Conservation (phyloP, 2,329 filamentous ascomycete genomes). For the Pestalotiopsis sp. region DNA sequence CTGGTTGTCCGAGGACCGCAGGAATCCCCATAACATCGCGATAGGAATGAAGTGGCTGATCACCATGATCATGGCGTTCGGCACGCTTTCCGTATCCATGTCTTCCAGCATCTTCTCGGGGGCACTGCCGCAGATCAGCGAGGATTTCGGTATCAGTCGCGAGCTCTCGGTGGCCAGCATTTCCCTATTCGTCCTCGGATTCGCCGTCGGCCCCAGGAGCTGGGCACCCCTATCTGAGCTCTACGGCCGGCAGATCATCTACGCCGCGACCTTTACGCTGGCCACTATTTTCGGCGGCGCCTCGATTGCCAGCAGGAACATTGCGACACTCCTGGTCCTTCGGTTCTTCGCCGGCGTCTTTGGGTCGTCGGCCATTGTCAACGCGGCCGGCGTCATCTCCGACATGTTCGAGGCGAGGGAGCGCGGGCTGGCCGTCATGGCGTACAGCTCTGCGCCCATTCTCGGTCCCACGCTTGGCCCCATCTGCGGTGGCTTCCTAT, state of each 20-base stretch:
- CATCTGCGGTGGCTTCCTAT: conserved; percentile 66
- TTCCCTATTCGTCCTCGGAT: conserved; percentile 57
- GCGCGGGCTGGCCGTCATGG: conserved; percentile 55
- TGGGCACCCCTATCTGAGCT: conserved; percentile 65
- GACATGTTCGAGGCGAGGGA: conserved; percentile 52
- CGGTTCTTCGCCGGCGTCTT: conserved; percentile 61
- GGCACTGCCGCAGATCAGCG: conserved; percentile 52
- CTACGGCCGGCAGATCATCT: conserved; percentile 55
- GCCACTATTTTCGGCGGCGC: conserved; percentile 59
- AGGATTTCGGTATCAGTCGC: conserved; percentile 51
- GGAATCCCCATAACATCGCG: conserved; percentile 66
- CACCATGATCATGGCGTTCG: conserved; percentile 61
- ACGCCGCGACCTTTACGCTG: conserved; percentile 50
- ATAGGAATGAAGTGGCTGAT: conserved; percentile 63
- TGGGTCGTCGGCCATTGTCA: conserved; percentile 54
- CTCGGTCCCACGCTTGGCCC: conserved; percentile 65
- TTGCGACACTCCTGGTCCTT: conserved; percentile 57
- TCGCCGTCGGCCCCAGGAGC: conserved; percentile 49
- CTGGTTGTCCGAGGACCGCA: conserved; percentile 50
- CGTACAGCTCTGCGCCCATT: conserved; percentile 67
- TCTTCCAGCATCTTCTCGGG: conserved; percentile 67
- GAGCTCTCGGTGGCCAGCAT: conserved; percentile 51
- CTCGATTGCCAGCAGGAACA: conserved; percentile 52
- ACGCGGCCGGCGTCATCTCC: conserved; percentile 55
- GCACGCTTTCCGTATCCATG: conserved; percentile 68